Evolutionary conservation across 164 flowering plant genomes (phyloP).

Genomic region (Chimonanthus praecox): DNA sequence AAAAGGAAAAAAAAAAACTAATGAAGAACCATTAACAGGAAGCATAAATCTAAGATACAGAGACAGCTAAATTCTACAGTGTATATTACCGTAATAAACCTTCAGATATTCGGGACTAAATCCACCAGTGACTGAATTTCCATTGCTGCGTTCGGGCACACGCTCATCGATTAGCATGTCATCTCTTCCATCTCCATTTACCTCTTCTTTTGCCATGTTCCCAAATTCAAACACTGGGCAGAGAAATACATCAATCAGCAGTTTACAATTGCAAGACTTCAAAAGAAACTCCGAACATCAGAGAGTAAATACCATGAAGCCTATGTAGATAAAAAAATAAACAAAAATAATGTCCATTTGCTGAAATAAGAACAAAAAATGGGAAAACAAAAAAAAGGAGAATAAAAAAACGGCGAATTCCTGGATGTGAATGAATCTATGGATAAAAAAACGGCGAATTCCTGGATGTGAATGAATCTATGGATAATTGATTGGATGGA

Average conservation of each 20-base stretch:
- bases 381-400: too few relatives aligned
- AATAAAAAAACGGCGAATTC: too few relatives aligned
- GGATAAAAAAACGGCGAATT: too few relatives aligned
- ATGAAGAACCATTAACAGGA: not conserved
- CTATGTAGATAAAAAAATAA: too few relatives aligned
- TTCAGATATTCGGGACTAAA: conserved; percentile 57
- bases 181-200: conserved; percentile 42
- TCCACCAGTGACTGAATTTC: conserved; percentile 28
- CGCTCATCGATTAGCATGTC: conserved; percentile 65
- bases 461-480: too few relatives aligned
- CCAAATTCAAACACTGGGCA: not conserved
- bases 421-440: too few relatives aligned
- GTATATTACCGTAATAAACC: conserved; percentile 60
- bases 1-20: not conserved
- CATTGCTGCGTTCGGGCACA: conserved; percentile 22
- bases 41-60: not conserved
- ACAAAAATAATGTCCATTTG: too few relatives aligned
- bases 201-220: conserved; percentile 20
- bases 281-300: too few relatives aligned
- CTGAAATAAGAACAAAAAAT: too few relatives aligned
- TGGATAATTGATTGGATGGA: too few relatives aligned
- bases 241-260: not conserved
- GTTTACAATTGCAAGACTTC: not conserved
- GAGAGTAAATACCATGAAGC: too few relatives aligned
- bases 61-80: not conserved